These are phyloP conservation scores for Aspergillus melleus DNA, from an alignment of 2,329 filamentous ascomycete genomes.

Conservation along the genomic window DNA sequence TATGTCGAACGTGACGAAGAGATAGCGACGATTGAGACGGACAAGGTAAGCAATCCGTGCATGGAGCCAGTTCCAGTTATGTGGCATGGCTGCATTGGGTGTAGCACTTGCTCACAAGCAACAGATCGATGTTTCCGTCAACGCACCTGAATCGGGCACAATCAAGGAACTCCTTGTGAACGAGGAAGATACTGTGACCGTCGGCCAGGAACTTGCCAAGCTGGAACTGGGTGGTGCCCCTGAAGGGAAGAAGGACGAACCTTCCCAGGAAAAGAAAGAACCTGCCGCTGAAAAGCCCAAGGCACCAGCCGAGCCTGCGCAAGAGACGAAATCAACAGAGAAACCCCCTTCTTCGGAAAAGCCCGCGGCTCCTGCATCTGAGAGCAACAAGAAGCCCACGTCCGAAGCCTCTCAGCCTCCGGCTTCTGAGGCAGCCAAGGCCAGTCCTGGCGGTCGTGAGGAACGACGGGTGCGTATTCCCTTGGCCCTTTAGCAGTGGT, in stretches of 20 bases:
- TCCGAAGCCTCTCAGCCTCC: conserved; percentile 23
- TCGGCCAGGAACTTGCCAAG: conserved; percentile 87
- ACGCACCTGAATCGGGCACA: conserved; percentile 84
- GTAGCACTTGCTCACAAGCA: conserved; percentile 7
- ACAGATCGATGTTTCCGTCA: conserved; percentile 94
- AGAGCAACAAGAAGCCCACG: conserved; percentile 20
- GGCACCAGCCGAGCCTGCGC: conserved; percentile 27
- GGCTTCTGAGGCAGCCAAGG: conserved; percentile 21
- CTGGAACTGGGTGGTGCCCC: conserved; percentile 74
- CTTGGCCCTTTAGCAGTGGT: background rate
- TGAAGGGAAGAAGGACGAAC: conserved; percentile 57
- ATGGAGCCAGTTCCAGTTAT: background rate
- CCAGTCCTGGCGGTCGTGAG: conserved; percentile 69
- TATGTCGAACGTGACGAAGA: conserved; percentile 95
- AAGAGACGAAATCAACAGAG: conserved; percentile 37
- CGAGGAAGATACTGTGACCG: conserved; percentile 92
- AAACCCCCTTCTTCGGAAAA: conserved; percentile 33
- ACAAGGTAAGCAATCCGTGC: conserved; percentile 67
- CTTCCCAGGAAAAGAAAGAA: conserved; percentile 60
- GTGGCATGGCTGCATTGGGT: background rate
- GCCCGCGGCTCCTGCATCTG: conserved; percentile 40
- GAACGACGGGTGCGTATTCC: conserved; percentile 73
- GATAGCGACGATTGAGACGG: conserved; percentile 97
- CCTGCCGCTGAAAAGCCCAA: conserved; percentile 51
- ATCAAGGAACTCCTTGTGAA: conserved; percentile 90